Evolutionary conservation across 1,284 basidiomycete species (phyloP).

Genomic region (Vanrija sp.): DNA sequence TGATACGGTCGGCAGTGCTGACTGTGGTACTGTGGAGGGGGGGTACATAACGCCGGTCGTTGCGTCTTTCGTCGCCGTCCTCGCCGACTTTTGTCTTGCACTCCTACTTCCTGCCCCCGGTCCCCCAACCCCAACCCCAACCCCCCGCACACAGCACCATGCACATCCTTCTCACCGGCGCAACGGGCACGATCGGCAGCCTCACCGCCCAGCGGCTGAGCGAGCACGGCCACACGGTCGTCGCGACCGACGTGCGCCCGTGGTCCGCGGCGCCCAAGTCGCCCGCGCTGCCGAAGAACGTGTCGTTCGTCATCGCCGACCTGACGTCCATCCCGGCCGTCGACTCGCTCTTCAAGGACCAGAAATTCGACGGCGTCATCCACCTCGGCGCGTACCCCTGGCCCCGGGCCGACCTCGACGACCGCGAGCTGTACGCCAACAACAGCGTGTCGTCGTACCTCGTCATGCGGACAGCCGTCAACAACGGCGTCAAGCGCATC

Average conservation of each 20-base stretch:
- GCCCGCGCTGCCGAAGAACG: background rate
- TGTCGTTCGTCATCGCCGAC: slow-evolving; percentile 27
- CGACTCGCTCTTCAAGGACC: slow-evolving; percentile 25
- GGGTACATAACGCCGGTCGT: no score
- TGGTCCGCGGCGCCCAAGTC: slow-evolving; percentile 10
- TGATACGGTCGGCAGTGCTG: no score
- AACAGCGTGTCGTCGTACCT: slow-evolving; percentile 43
- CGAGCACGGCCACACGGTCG: slow-evolving; percentile 29
- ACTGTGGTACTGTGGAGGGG: no score
- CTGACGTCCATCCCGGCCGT: slow-evolving; percentile 24
- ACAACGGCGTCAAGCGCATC: slow-evolving; percentile 36
- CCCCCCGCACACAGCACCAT: slow-evolving; percentile 8
- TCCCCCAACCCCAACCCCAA: no score
- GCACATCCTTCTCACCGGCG: slow-evolving; percentile 47
- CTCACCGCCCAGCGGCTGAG: slow-evolving; percentile 26
- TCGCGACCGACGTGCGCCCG: slow-evolving; percentile 35
- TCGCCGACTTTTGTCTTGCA: no score
- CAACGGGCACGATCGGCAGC: slow-evolving; percentile 34
- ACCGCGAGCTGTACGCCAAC: slow-evolving; percentile 40
- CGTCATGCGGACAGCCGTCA: slow-evolving; percentile 42
- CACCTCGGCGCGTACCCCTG: slow-evolving; percentile 47
- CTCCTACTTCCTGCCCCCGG: no score
- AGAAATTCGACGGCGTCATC: slow-evolving; percentile 37
- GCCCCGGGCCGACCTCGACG: slow-evolving; percentile 27
- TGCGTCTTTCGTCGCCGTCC: no score